phyloP scores from a whole-genome alignment of 768 basidiomycete genomes.

The Botryobasidium botryosum region DNA sequence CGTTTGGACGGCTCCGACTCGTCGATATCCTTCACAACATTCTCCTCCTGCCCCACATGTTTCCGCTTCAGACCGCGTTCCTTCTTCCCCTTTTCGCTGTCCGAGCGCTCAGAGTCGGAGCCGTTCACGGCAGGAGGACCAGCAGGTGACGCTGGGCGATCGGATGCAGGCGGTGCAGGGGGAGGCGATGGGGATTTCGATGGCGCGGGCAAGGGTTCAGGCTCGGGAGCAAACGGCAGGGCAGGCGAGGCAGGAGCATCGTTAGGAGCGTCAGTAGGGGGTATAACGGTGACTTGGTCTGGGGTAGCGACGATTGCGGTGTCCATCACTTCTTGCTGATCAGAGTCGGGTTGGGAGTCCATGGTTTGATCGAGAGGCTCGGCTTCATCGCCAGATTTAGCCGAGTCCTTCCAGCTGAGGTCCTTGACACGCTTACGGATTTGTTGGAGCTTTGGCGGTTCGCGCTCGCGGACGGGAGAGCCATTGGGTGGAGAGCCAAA shows the following conservation, averaged over 20 bases:
- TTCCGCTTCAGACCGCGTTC: too few species aligned
- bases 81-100: too few species aligned
- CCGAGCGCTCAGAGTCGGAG: too few species aligned
- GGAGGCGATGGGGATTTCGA: too few species aligned
- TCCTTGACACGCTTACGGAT: conserved; percentile 69
- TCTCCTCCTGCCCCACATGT: too few species aligned
- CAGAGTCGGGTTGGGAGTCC: not conserved
- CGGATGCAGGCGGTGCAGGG: too few species aligned
- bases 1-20: too few species aligned
- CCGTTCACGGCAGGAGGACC: too few species aligned
- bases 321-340: not conserved
- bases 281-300: not conserved
- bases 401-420: conserved; percentile 42
- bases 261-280: not conserved
- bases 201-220: too few species aligned
- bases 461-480: conserved; percentile 53
- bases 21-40: too few species aligned
- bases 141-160: too few species aligned
- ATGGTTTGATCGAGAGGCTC: not conserved
- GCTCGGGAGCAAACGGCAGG: too few species aligned
- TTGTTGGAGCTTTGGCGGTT: conserved; percentile 41
- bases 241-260: not conserved
- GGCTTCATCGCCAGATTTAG: not conserved
- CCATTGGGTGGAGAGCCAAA: conserved; percentile 24
- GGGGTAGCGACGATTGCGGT: not conserved